These are phyloP conservation scores for Neopestalotiopsis sp. DNA, from an alignment of 2,329 filamentous ascomycete species.

Conservation along the genomic window DNA sequence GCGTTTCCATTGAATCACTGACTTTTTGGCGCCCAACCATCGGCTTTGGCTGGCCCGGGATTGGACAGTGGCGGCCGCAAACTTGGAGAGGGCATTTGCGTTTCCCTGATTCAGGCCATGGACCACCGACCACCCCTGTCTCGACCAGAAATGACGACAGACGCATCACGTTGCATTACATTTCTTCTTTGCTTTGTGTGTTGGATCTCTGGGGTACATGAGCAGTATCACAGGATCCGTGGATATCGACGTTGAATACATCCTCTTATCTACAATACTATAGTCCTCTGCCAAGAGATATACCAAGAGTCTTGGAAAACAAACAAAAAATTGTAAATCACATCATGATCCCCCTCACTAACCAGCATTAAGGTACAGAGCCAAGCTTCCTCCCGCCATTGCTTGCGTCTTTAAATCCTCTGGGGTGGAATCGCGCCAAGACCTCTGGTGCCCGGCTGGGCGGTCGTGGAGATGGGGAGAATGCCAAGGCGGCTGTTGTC, in stretches of 20 bases:
- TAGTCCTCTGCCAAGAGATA: not conserved
- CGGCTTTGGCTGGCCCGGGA: not conserved
- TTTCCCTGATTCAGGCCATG: not conserved
- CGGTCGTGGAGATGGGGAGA: conserved; percentile 4
- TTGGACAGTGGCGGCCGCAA: not conserved
- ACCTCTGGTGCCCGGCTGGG: conserved; percentile 8
- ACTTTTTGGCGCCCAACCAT: conserved; percentile 2
- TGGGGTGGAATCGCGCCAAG: not conserved
- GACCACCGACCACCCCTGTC: not conserved
- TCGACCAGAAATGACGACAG: not conserved
- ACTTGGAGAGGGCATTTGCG: not conserved
- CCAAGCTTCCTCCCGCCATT: not conserved
- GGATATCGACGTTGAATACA: not conserved
- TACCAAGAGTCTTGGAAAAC: not conserved
- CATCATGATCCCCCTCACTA: too few relatives aligned
- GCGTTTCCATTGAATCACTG: not conserved
- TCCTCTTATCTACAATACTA: not conserved
- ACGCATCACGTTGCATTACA: conserved; percentile 1
- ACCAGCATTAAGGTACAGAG: not conserved
- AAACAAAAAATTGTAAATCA: not conserved
- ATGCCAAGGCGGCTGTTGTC: not conserved
- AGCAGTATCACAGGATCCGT: not conserved
- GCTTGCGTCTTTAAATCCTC: not conserved
- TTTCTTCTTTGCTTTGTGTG: not conserved
- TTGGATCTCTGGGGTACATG: not conserved